phyloP scores from a whole-genome alignment of 1,284 basidiomycete genomes.

The Porogramme epimiltina region DNA sequence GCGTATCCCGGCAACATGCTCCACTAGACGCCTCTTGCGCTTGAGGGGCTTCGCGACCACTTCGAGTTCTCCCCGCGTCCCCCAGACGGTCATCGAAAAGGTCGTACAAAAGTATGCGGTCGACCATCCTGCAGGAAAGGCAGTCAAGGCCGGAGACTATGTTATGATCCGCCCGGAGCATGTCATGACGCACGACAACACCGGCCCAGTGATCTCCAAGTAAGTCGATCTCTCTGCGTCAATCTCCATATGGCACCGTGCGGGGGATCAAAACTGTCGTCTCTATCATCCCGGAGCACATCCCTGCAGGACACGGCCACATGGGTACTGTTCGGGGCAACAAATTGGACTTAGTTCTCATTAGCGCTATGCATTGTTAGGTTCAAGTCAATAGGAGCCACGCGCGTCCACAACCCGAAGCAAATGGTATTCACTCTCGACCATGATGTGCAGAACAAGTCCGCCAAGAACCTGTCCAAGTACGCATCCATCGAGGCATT shows the following conservation, averaged over 20 bases:
- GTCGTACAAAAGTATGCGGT: slow-evolving; percentile 97
- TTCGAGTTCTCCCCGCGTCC: slow-evolving; percentile 35
- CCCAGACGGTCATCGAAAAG: slow-evolving; percentile 96
- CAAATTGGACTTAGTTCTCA: too few species aligned
- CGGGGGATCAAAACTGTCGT: too few species aligned
- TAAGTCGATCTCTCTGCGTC: slow-evolving; percentile 40
- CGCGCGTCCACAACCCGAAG: slow-evolving; percentile 77
- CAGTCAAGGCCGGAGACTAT: slow-evolving; percentile 95
- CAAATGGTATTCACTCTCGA: slow-evolving; percentile 97
- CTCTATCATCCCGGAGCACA: too few species aligned
- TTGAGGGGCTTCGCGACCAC: slow-evolving; percentile 40
- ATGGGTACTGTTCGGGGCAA: too few species aligned
- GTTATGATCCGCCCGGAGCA: slow-evolving; percentile 98
- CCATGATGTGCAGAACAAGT: slow-evolving; percentile 98
- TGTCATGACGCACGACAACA: slow-evolving; percentile 99
- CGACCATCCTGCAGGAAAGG: slow-evolving; percentile 74
- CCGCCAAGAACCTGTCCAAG: slow-evolving; percentile 91
- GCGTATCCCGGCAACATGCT: slow-evolving; percentile 10
- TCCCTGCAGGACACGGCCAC: too few species aligned
- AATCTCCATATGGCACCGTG: too few species aligned
- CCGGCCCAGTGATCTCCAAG: slow-evolving; percentile 97
- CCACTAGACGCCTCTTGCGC: not conserved
- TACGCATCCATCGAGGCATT: slow-evolving; percentile 94
- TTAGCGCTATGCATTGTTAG: slow-evolving; percentile 48
- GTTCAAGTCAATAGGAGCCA: slow-evolving; percentile 95